A percentile compares a stretch with the other conserved stretches of the same genome.
phyloP scores from a whole-genome alignment of 2,329 filamentous ascomycete genomes.

The Trichoderma semiorbis region DNA sequence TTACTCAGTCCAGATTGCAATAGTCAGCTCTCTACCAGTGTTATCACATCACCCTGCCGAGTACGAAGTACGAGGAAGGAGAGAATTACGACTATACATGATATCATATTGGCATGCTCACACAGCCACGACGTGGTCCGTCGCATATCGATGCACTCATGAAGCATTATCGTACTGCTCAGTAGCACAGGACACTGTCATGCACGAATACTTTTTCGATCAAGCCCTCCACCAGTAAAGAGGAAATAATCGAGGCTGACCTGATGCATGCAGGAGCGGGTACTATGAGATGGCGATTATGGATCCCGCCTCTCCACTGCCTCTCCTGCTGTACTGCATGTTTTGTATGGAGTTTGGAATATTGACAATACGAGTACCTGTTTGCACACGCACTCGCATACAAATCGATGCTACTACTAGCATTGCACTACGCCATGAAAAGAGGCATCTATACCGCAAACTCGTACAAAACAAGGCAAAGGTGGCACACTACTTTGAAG shows the following conservation, averaged over 20 bases:
- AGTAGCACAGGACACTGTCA: background rate
- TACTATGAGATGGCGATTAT: slow-evolving; percentile 1
- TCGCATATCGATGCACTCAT: background rate
- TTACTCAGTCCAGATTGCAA: background rate
- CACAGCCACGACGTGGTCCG: background rate
- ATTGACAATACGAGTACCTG: background rate
- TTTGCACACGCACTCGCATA: background rate
- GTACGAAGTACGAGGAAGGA: background rate
- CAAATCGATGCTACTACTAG: background rate
- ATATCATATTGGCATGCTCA: background rate
- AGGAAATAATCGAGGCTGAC: background rate
- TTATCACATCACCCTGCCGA: background rate
- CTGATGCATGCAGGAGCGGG: slow-evolving; percentile 11
- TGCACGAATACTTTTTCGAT: background rate
- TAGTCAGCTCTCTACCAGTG: background rate
- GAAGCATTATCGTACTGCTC: background rate
- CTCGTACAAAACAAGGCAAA: background rate
- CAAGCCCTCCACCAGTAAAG: background rate
- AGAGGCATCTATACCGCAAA: background rate
- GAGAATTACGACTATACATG: background rate
- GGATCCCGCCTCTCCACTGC: background rate
- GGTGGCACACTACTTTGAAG: background rate
- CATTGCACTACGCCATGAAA: background rate
- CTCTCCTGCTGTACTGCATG: background rate
- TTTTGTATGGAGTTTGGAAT: background rate